phyloP scores from a whole-genome alignment of 495 filamentous ascomycete genomes.

The Neurospora sp. region DNA sequence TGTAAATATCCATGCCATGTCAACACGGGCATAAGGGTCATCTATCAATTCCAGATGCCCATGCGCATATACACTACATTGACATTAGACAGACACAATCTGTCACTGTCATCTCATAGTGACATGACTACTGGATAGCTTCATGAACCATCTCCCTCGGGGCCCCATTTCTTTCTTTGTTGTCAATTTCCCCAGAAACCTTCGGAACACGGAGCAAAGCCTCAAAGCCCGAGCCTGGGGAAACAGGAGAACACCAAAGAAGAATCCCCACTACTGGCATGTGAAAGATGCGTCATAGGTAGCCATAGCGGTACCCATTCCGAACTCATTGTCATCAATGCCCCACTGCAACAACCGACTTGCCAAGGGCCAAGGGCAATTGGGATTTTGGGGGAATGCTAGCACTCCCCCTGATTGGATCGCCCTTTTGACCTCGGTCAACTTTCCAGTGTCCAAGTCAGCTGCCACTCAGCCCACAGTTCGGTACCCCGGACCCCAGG shows the following conservation, averaged over 20 bases:
- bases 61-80: neutral
- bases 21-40: neutral
- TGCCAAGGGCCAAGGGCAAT: neutral
- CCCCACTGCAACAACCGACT: neutral
- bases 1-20: neutral
- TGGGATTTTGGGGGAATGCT: neutral
- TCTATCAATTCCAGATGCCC: neutral
- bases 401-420: neutral
- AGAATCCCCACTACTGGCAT: conserved; percentile 1
- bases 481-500: neutral
- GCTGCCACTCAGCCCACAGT: neutral
- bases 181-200: neutral
- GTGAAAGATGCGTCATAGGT: conserved; percentile 15
- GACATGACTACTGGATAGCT: neutral
- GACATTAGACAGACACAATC: neutral
- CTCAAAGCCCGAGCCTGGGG: neutral
- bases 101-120: neutral
- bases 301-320: neutral
- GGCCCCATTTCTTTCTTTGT: neutral
- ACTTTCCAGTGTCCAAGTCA: neutral
- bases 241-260: neutral
- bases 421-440: neutral
- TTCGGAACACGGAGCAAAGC: neutral
- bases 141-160: neutral
- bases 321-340: neutral